These are phyloP conservation scores for Penicillium parvum DNA, from an alignment of 495 filamentous ascomycete genomes.

Conservation along the genomic window DNA sequence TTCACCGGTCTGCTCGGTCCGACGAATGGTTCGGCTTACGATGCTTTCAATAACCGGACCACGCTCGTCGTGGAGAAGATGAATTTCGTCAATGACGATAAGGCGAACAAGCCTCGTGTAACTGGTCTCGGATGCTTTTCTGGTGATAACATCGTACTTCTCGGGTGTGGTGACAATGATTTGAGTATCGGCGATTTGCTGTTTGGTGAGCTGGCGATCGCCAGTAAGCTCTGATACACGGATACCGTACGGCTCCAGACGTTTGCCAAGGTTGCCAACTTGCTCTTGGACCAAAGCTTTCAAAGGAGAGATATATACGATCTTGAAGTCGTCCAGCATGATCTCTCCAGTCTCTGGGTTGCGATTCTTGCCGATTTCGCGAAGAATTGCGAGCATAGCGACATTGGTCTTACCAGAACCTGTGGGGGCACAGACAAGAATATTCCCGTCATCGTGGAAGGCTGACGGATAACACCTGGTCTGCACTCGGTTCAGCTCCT, in stretches of 20 bases:
- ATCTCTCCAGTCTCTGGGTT: constrained; percentile 84
- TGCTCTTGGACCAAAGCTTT: constrained; percentile 97
- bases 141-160: constrained; percentile 98
- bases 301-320: constrained; percentile 95
- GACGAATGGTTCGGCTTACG: constrained; percentile 88
- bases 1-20: constrained; percentile 88
- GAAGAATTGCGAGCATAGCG: constrained; percentile 92
- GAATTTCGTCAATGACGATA: constrained; percentile 96
- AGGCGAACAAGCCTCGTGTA: constrained; percentile 96
- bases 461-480: constrained; percentile 86
- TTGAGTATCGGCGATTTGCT: constrained; percentile 96
- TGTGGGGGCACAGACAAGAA: constrained; percentile 95
- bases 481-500: constrained; percentile 90
- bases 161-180: constrained; percentile 98
- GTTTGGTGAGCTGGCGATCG: constrained; percentile 97
- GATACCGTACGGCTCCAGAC: constrained; percentile 87
- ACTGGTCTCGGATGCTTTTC: constrained; percentile 93
- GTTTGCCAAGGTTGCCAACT: constrained; percentile 91
- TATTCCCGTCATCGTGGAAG: constrained; percentile 92
- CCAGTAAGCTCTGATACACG: constrained; percentile 90
- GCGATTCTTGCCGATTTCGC: constrained; percentile 94
- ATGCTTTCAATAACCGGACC: constrained; percentile 96
- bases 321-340: constrained; percentile 93
- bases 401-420: constrained; percentile 99
- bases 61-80: constrained; percentile 95